Conservation (phyloP, 1,139 yeast species). For the Maudiozyma humilis region DNA sequence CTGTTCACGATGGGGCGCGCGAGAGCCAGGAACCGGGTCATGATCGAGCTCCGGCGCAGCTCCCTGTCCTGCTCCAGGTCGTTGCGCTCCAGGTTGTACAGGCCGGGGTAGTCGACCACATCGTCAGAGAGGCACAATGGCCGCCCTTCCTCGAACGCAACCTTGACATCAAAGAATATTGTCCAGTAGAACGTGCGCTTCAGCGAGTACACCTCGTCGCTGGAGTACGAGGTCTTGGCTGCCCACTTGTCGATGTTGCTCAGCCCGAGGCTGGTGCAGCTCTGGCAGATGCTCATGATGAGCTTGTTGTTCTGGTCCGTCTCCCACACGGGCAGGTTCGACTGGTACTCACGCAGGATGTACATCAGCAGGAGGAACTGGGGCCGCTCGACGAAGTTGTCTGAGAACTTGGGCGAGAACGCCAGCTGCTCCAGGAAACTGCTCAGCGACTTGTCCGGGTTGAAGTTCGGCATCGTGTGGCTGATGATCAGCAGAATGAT, state of each 20-base stretch:
- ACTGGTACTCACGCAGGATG: neutral
- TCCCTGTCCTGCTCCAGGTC: neutral
- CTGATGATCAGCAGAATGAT: neutral
- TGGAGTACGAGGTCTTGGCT: neutral
- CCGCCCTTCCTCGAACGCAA: constrained; percentile 1
- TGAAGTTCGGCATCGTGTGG: neutral
- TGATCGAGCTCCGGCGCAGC: neutral
- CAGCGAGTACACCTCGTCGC: neutral
- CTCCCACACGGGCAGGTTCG: constrained; percentile 1
- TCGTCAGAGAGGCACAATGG: neutral
- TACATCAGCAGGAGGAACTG: constrained; percentile 1
- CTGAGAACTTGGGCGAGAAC: constrained; percentile 2
- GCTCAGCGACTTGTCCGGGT: neutral
- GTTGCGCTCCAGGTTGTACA: neutral
- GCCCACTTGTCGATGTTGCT: neutral
- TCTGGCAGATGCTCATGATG: neutral
- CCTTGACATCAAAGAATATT: constrained; percentile 1
- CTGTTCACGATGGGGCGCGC: constrained; percentile 1
- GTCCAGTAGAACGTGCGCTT: constrained; percentile 2
- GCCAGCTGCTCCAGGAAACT: constrained; percentile 1
- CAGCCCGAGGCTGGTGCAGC: neutral
- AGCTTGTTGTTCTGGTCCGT: neutral
- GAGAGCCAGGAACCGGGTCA: neutral
- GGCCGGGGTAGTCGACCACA: neutral
- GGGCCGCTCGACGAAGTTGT: neutral